Evolutionary conservation across 345 rosid genomes (phyloP).

Genomic region (Iberis pinnata): DNA sequence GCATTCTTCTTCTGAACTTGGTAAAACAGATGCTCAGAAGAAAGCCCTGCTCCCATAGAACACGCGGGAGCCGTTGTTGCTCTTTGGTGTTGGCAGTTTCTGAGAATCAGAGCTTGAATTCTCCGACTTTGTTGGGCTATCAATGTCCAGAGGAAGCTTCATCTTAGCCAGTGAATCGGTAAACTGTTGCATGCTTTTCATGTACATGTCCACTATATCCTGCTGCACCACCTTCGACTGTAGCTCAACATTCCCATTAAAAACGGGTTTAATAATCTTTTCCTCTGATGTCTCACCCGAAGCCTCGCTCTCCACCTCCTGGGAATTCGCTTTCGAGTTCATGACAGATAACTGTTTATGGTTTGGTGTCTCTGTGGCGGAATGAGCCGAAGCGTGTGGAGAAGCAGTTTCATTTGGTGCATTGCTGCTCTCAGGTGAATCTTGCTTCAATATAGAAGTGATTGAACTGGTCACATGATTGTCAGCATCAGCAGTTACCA

Average conservation of each 20-base stretch:
- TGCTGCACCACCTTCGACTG: conserved; percentile 83
- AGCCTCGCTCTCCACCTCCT: conserved; percentile 40
- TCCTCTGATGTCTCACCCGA: conserved; percentile 42
- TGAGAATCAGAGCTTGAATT: conserved; percentile 72
- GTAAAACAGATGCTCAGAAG: conserved; percentile 55
- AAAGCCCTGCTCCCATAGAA: conserved; percentile 97
- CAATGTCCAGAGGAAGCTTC: conserved; percentile 93
- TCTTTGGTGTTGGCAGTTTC: conserved; percentile 60
- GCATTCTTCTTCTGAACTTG: conserved; percentile 42
- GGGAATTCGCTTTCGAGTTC: conserved; percentile 35
- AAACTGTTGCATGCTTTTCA: conserved; percentile 99
- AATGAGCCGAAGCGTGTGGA: conserved; percentile 56
- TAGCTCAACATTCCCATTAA: conserved; percentile 54
- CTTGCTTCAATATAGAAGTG: conserved; percentile 46
- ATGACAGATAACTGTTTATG: conserved; percentile 41
- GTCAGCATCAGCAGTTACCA: conserved; percentile 51
- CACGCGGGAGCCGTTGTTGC: conserved; percentile 75
- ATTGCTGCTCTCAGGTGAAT: conserved; percentile 75
- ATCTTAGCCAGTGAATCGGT: conserved; percentile 98
- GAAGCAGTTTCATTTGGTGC: conserved; percentile 72
- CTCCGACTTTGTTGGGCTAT: conserved; percentile 66
- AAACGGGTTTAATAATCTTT: conserved; percentile 39
- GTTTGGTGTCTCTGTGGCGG: conserved; percentile 39
- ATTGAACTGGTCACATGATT: conserved; percentile 43
- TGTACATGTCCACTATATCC: conserved; percentile 94